Evolutionary conservation across 1,284 basidiomycete genomes (phyloP), one percentile per base, ranked within the genome.

Genomic region (Psilocybe mexicana): DNA sequence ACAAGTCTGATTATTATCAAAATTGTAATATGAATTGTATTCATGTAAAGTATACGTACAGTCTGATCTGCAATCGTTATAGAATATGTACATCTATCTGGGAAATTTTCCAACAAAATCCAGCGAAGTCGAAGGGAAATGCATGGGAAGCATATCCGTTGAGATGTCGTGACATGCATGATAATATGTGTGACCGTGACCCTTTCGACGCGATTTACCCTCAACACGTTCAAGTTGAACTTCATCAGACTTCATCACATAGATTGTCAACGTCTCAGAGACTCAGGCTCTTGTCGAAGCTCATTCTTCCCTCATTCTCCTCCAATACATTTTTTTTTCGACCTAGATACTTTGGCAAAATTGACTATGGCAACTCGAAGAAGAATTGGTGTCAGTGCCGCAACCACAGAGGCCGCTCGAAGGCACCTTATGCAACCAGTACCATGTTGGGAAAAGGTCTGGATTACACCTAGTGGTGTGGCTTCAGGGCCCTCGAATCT

Each of bases 361-460:
- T 47, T 38, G 62, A 56, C 10, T 28, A 91, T 91, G 89, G 78
- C 88, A 40, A 87, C 86, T 25, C 78, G 84, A 70, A 77, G 88
- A 62, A 82, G 87, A 69, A 87, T 91, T 51, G 89, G 89, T 2
- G 84, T 92, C 62, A 89, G 85, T 67, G 78, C 79, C 35, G 86
- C 87, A 36, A 87, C 86, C 40, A 88, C 88, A 2, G 90, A 92
- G 71, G 87, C 88, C 52, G 88, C 88, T 40, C 81, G 90, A 30
- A 79, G 89, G 59, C 87, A 90, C 71, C 77, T 92, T 23, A 92
- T 92, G 88, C 86, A 88, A 66, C 90, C 89, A 5, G 90, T 91
- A 30, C 81, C 80, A 42, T 88, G 84, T 61, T 92, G 88, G 89
- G 89, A 91, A 71, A 88, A 86, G 72, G 74, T 78, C 26, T 88